These are phyloP conservation scores for Xylaria sp. DNA, from an alignment of 2,329 filamentous ascomycete genomes.

Conservation along the genomic window DNA sequence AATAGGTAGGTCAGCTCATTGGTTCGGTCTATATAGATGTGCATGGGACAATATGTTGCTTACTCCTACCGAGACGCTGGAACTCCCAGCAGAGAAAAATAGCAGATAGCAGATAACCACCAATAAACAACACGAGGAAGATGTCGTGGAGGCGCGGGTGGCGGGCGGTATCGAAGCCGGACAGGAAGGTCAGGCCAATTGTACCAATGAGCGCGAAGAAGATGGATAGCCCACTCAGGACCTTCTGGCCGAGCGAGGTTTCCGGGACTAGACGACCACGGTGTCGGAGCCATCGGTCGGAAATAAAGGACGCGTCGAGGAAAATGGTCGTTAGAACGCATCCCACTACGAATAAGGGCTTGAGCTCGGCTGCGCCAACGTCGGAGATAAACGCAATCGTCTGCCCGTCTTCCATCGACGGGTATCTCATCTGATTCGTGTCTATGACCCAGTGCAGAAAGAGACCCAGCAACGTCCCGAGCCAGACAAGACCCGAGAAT, in stretches of 20 bases:
- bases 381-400: conserved; percentile 75
- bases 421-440: conserved; percentile 59
- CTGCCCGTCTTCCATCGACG: conserved; percentile 64
- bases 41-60: conserved; percentile 34
- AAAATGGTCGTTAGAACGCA: conserved; percentile 74
- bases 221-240: conserved; percentile 66
- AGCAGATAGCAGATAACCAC: conserved; percentile 82
- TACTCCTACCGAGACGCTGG: conserved; percentile 77
- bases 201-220: conserved; percentile 76
- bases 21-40: background rate
- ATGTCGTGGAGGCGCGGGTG: conserved; percentile 72
- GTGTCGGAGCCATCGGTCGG: conserved; percentile 87
- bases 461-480: conserved; percentile 71
- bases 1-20: conserved; percentile 2
- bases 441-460: conserved; percentile 71
- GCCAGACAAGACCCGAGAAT: conserved; percentile 68
- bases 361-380: conserved; percentile 65
- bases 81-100: conserved; percentile 92
- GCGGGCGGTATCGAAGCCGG: conserved; percentile 81
- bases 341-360: conserved; percentile 80
- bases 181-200: conserved; percentile 78
- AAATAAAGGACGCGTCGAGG: conserved; percentile 79
- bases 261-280: conserved; percentile 79
- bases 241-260: conserved; percentile 64
- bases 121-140: conserved; percentile 84